A percentile compares a stretch with the other conserved stretches of the same genome.
Conservation (phyloP, 805 yeast species). For the Zygoascus bituminiphila region DNA sequence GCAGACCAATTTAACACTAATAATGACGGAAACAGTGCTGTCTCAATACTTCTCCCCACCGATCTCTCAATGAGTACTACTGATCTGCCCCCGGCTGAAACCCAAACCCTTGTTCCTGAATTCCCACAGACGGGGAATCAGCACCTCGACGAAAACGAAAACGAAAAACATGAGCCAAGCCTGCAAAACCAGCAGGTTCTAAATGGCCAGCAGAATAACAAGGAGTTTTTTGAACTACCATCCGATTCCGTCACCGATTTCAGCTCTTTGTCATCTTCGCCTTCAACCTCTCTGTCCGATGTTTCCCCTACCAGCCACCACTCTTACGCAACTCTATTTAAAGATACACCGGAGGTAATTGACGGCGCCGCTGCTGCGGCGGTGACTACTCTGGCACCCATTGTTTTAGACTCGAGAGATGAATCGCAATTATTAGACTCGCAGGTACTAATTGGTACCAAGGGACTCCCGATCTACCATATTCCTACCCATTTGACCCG, state of each 20-base stretch:
- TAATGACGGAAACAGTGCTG: background rate
- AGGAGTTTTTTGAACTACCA: background rate
- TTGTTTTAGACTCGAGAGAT: background rate
- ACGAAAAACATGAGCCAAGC: background rate
- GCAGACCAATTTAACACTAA: background rate
- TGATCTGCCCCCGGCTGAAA: background rate
- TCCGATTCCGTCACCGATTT: background rate
- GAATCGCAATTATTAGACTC: background rate
- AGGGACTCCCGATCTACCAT: conserved; percentile 3
- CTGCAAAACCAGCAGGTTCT: background rate
- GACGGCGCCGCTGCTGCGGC: too few relatives aligned
- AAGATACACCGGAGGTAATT: background rate
- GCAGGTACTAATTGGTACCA: background rate
- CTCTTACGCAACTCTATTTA: background rate
- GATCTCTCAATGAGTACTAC: background rate
- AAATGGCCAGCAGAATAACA: background rate
- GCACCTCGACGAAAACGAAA: background rate
- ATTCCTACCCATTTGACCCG: conserved; percentile 3
- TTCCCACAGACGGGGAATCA: background rate
- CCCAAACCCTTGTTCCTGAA: background rate
- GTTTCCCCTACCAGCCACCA: background rate
- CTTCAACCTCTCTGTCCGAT: background rate
- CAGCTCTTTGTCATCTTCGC: background rate
- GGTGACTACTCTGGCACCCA: background rate
- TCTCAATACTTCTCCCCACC: background rate